Evolutionary conservation across 202 grass and related monocot genomes (phyloP).

Genomic region (Elaeis oleifera): DNA sequence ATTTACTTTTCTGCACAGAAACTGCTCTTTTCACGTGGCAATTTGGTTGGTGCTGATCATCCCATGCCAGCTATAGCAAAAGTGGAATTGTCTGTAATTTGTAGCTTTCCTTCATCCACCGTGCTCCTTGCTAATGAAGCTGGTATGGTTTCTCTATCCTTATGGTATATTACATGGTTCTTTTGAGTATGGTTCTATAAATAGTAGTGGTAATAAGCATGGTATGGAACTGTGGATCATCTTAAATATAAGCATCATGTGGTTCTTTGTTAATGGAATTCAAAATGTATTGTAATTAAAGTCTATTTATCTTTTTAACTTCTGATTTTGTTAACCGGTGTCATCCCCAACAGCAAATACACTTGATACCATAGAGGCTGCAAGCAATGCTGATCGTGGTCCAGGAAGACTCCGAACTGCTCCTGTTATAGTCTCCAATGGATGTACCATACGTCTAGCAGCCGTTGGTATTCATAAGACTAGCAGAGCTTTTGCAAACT

Average conservation of each 20-base stretch:
- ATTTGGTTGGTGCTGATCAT: slow-evolving; percentile 82
- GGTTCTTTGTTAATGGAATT: too few species aligned
- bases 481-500: slow-evolving; percentile 74
- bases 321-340: slow-evolving; percentile 12
- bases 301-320: slow-evolving; percentile 7
- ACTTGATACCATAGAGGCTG: slow-evolving; percentile 60
- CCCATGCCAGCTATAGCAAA: slow-evolving; percentile 47
- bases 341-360: slow-evolving; percentile 48
- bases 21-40: slow-evolving; percentile 87
- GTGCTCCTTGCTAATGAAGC: slow-evolving; percentile 94
- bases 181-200: neutral
- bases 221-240: too few species aligned
- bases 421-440: slow-evolving; percentile 78
- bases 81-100: slow-evolving; percentile 61
- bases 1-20: slow-evolving; percentile 39
- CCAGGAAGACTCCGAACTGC: slow-evolving; percentile 58
- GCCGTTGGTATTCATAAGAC: slow-evolving; percentile 62
- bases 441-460: slow-evolving; percentile 63
- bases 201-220: too few species aligned
- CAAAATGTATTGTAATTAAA: too few species aligned
- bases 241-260: too few species aligned
- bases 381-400: slow-evolving; percentile 56
- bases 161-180: slow-evolving; percentile 19
- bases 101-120: slow-evolving; percentile 73
- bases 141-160: slow-evolving; percentile 49